Percentiles rank a stretch among this genome's conserved stretches.
Conservation (phyloP, 352 stramenopile species). For the Globisporangium rhizosaccharum region DNA sequence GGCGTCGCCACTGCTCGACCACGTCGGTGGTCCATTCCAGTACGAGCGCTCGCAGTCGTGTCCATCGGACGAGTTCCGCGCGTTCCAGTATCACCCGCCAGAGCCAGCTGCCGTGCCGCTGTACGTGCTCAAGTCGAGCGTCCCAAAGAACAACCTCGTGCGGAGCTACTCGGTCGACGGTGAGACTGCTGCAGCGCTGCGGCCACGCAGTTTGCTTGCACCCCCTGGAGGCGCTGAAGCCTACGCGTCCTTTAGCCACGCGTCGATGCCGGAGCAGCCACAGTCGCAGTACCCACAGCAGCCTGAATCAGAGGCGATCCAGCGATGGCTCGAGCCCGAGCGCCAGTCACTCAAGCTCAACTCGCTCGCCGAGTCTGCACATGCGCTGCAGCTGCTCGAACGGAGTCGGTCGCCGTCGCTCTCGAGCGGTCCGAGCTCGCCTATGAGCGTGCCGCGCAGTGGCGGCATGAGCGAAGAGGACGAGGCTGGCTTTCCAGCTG, state of each 20-base stretch:
- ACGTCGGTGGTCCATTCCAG: constrained; percentile 49
- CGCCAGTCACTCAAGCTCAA: constrained; percentile 31
- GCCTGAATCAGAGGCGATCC: constrained; percentile 8
- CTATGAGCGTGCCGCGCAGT: constrained; percentile 11
- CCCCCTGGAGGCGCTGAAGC: constrained; percentile 1
- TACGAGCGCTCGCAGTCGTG: constrained; percentile 69
- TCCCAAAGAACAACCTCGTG: constrained; percentile 38
- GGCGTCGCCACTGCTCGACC: constrained; percentile 12
- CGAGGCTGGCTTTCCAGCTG: constrained; percentile 3
- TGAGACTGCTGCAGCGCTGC: constrained; percentile 23
- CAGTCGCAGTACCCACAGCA: constrained; percentile 1
- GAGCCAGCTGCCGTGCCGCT: constrained; percentile 12
- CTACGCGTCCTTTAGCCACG: not conserved
- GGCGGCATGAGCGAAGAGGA: constrained; percentile 14
- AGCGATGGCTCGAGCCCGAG: constrained; percentile 11
- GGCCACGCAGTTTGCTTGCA: constrained; percentile 16
- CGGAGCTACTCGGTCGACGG: constrained; percentile 59
- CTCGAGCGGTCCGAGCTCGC: constrained; percentile 2
- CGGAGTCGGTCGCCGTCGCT: constrained; percentile 25
- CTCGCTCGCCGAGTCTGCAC: constrained; percentile 56
- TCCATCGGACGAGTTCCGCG: constrained; percentile 45
- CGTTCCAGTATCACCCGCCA: not conserved
- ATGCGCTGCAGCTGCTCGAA: constrained; percentile 47
- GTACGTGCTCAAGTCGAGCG: constrained; percentile 19
- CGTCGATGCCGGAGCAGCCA: constrained; percentile 27